Evolutionary conservation across 176 grass and related monocot genomes (phyloP).

Genomic region (Eleusine coracana): DNA sequence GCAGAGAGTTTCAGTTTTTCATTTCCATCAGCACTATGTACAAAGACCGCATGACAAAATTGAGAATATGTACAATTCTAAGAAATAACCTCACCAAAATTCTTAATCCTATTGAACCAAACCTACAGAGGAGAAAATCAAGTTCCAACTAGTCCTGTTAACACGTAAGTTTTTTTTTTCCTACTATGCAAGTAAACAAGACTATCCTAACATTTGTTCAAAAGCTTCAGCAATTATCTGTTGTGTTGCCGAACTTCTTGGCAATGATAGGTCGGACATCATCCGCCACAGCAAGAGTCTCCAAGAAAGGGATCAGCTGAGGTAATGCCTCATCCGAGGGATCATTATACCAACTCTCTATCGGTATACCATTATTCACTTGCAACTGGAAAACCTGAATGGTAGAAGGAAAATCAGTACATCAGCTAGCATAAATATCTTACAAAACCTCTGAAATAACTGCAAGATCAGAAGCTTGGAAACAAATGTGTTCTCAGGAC

Average conservation of each 20-base stretch:
- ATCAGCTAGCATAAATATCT: neutral
- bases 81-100: conserved; percentile 43
- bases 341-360: conserved; percentile 93
- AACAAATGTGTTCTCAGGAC: neutral
- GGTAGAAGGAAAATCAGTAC: neutral
- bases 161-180: conserved; percentile 24
- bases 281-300: conserved; percentile 71
- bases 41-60: conserved; percentile 35
- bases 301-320: conserved; percentile 87
- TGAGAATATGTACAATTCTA: conserved; percentile 55
- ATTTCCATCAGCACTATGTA: conserved; percentile 51
- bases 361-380: conserved; percentile 98
- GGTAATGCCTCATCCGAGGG: conserved; percentile 60
- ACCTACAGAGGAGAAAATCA: conserved; percentile 23
- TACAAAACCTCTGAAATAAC: neutral
- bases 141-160: conserved; percentile 26
- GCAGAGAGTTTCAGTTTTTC: conserved; percentile 20
- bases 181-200: conserved; percentile 51
- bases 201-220: conserved; percentile 31
- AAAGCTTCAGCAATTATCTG: conserved; percentile 38
- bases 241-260: conserved; percentile 71
- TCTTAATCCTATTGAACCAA: conserved; percentile 41
- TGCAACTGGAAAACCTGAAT: conserved; percentile 89
- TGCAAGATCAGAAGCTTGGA: neutral
- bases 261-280: conserved; percentile 94